Evolutionary conservation across 2,329 filamentous ascomycete species (phyloP), one percentile per base, ranked within the genome.

Genomic region (Arthrobotrys musiformis): DNA sequence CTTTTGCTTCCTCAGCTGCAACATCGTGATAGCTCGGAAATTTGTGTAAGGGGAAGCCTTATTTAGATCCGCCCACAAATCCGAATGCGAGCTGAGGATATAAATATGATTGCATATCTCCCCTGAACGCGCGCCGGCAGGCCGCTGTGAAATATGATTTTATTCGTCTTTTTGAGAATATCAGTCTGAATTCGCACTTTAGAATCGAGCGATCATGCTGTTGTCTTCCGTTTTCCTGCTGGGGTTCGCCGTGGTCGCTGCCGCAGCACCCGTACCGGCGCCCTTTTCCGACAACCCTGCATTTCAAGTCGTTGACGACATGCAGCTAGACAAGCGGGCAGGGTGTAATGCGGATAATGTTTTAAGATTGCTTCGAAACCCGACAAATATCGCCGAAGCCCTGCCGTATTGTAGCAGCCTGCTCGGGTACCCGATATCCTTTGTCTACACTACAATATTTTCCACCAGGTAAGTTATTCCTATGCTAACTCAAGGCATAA

Each of bases 371-470:
- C n/a, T 73, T 7, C 46, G 69, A 9, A 56, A 44, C 0, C 68
- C 68, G 4, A 19, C n/a, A 11, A 73, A 73, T 33, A 22, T 73
- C 2, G 48, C 60, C 1, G 56, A 73, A 2, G 48, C 69, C 2
- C 9, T 72, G 15, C 68, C 68, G 15, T 72, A 37, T 30, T 72
- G 68, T 22, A 72, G 68, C 22, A 46, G 30, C 26, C 19, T 58
- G 11, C 58, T 73, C 19, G 50, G 40, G 0, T 19, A 33, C 3
- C 46, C 69, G 13, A 30, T 15, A 4, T 8, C 7, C n/a, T 26
- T 37, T 19, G 11, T 48, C 22, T 64, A 56, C 26, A 52, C 69
- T 13, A 73, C 69, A 2, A 22, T 73, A 5, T 35, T 15, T 3
- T 60, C 60, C 2, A 64, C 69, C 1, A 37, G 48, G 69, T 73